These are phyloP conservation scores for Aschersonia sp. DNA, from an alignment of 2,329 filamentous ascomycete genomes.

Conservation along the genomic window DNA sequence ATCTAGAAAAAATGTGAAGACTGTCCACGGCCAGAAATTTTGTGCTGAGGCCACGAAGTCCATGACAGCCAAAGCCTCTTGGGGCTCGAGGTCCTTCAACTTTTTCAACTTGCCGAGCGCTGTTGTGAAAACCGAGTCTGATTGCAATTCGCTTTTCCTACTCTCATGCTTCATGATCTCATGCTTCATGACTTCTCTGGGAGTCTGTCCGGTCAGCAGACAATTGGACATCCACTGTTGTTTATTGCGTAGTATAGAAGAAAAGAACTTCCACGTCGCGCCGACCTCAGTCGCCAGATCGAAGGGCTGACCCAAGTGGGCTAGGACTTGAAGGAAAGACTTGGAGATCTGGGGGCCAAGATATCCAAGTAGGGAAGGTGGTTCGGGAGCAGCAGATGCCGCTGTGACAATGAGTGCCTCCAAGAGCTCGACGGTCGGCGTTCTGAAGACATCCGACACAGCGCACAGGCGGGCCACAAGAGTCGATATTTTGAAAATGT, in stretches of 20 bases:
- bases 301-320: constrained; percentile 64
- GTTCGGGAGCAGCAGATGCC: constrained; percentile 53
- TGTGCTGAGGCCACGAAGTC: constrained; percentile 81
- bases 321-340: constrained; percentile 67
- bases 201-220: constrained; percentile 75
- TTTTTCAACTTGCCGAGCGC: constrained; percentile 58
- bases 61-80: constrained; percentile 59
- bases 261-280: constrained; percentile 72
- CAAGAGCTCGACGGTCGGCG: constrained; percentile 53
- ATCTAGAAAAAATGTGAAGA: constrained; percentile 64
- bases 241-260: constrained; percentile 71
- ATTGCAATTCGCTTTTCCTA: constrained; percentile 32
- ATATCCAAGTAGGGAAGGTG: constrained; percentile 86
- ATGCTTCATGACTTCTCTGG: constrained; percentile 55
- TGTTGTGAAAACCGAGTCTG: constrained; percentile 55
- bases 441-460: constrained; percentile 49
- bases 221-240: constrained; percentile 97
- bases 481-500: constrained; percentile 69
- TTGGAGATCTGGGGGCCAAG: constrained; percentile 71
- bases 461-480: constrained; percentile 66
- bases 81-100: constrained; percentile 49
- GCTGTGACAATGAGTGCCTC: constrained; percentile 60
- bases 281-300: constrained; percentile 49
- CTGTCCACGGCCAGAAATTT: constrained; percentile 93
- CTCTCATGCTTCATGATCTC: constrained; percentile 40